Conservation (phyloP, 2,329 filamentous ascomycete genomes). For the Podosphaera aphanis region DNA sequence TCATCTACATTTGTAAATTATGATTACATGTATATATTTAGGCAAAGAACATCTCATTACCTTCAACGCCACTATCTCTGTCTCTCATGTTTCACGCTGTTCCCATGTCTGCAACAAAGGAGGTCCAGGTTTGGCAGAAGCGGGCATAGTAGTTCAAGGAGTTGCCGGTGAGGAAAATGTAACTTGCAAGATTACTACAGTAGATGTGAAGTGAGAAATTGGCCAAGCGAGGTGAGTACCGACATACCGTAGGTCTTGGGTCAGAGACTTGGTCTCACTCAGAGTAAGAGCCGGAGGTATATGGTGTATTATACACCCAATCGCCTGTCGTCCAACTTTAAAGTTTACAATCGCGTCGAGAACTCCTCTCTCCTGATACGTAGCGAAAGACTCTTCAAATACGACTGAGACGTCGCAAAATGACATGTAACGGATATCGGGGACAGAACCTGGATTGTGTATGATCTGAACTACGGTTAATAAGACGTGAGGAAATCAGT, state of each 20-base stretch:
- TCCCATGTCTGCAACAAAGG: conserved; percentile 15
- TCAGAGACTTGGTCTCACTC: conserved; percentile 9
- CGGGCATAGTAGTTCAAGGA: conserved; percentile 19
- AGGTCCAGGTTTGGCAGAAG: conserved; percentile 18
- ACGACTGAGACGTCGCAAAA: conserved; percentile 20
- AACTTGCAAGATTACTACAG: conserved; percentile 9
- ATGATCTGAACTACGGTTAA: conserved; percentile 16
- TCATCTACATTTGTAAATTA: no score
- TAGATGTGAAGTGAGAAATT: background rate
- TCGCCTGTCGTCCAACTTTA: conserved; percentile 14
- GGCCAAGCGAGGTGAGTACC: conserved; percentile 2
- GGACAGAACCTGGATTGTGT: conserved; percentile 21
- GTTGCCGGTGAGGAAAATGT: conserved; percentile 20
- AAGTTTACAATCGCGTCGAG: conserved; percentile 16
- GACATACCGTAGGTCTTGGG: conserved; percentile 16
- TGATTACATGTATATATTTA: no score
- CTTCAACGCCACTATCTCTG: background rate
- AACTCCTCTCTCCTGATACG: conserved; percentile 16
- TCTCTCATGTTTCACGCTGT: background rate
- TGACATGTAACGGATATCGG: conserved; percentile 19
- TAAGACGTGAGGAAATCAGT: background rate
- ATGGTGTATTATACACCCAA: conserved; percentile 19
- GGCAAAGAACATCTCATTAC: background rate
- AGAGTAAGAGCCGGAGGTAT: conserved; percentile 14
- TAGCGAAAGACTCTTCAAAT: conserved; percentile 20